phyloP scores from a whole-genome alignment of 2,329 filamentous ascomycete genomes.

The Hysterium pulicare region DNA sequence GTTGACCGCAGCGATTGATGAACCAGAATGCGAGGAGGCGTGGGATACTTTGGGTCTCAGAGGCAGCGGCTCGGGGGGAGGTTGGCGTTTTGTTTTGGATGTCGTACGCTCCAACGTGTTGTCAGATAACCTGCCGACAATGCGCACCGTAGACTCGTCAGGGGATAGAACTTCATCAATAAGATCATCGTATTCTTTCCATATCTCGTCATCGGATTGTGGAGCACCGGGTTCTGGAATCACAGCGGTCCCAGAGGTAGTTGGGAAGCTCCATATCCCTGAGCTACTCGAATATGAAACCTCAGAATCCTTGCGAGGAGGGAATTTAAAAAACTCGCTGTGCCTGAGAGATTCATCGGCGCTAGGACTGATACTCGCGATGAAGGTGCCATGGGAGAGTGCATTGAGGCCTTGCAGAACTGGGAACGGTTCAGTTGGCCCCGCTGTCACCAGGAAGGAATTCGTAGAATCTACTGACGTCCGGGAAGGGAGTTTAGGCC shows the following conservation, averaged over 20 bases:
- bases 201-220: conserved; percentile 79
- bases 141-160: conserved; percentile 11
- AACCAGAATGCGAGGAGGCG: conserved; percentile 27
- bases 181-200: conserved; percentile 91
- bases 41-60: conserved; percentile 22
- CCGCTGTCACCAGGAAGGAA: conserved; percentile 24
- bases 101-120: neutral
- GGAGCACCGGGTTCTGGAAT: conserved; percentile 61
- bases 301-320: conserved; percentile 68
- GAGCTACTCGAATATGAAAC: conserved; percentile 65
- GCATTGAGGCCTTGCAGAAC: conserved; percentile 32
- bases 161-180: conserved; percentile 66
- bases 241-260: conserved; percentile 58
- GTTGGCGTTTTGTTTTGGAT: conserved; percentile 12
- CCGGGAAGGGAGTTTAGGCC: conserved; percentile 28
- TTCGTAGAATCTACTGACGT: conserved; percentile 31
- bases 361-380: conserved; percentile 29
- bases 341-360: conserved; percentile 26
- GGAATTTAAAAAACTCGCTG: conserved; percentile 71
- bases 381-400: conserved; percentile 37
- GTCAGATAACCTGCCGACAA: neutral
- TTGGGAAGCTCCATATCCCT: conserved; percentile 55
- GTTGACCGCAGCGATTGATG: conserved; percentile 18
- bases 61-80: conserved; percentile 28
- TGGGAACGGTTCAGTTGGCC: conserved; percentile 32